Evolutionary conservation across 306 rosid species (phyloP), one percentile per base, ranked within the genome.

Genomic region (Lathyrus sativus): DNA sequence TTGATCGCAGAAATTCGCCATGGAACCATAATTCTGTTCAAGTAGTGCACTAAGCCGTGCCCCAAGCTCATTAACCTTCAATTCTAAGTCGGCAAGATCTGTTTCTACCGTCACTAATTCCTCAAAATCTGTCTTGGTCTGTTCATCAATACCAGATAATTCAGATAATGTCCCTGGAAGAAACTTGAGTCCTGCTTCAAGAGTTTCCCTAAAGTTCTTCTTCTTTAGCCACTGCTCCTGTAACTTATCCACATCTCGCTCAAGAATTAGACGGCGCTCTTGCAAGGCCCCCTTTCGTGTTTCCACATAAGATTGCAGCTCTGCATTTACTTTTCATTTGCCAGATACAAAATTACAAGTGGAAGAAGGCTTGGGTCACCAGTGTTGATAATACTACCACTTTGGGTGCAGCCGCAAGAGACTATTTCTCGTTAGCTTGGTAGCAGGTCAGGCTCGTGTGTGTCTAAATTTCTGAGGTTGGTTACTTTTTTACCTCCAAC

Each of bases 251-350:
- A 92, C 98, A 64, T 88, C 93, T 81, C 81, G 87, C 85, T 86
- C 86, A 12, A 93, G 98, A 77, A 87, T 84, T 55, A 75, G 77
- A 42, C 83, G 98, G 62, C 81, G 97, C 77, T 85, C 91, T 9
- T 50, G 81, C 83, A 90, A 72, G 74, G 62, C 80, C 65, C 61
- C 73, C 91, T 88, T 90, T 76, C 76, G 74, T 42, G 55, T 82
- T 67, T 86, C 88, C 67, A 81, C 74, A 72, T 76, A 66, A n/a
- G 72, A 64, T 74, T 79, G 88, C 74, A 90, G 80, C 78, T 67
- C 73, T 62, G 61, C 83, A 80, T 89, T 92, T 74, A 72, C 87
- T 71, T 82, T 60, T 61, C 68, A 68, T 68, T 66, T 76, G 74
- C 75, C 53, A 67, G 75, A 72, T 79, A 74, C 84, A 76, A 85